Base-by-base conservation (phyloP, 78 protist species). In the Protostelium mycophagum region DNA sequence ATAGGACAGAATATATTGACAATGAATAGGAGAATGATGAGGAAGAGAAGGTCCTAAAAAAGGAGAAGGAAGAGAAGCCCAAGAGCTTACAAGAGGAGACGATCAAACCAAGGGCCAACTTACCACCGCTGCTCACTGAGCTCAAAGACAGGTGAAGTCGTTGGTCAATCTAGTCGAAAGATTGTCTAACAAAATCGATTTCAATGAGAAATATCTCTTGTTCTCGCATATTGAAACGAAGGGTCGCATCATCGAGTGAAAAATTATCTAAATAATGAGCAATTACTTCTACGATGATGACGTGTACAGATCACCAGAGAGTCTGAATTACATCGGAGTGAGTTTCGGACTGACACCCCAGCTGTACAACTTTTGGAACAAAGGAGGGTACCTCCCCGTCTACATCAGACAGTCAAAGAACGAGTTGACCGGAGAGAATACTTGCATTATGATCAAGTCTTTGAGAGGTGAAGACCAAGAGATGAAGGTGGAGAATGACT, bases 381-480 rank as follows among this genome's bases (percentile, higher is more conserved):
- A 83, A 37, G 16, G 36, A 38, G 94, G 95, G 36, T 91, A 89
- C 83, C 36, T 86, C 28, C 93, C 96, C 51, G 93, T 94, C 34
- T 94, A 94, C 91, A 9, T 99, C 86, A 90, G 99, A 0, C 96
- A 94, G 91, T 90, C 97, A 0, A n/a, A 87, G 83, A 98, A 98
- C 92, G 99, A 98, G 36, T 38, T 97, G 83, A 99, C 99, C 0
- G 99, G 99, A 35, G 99, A 99, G 94, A 97, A 97, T 93, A 91
- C 98, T 28, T 95, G 98, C 85, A 96, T 99, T 86, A 97, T 98
- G 98, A 86, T 99, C 34, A 0, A 86, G 51, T 91, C 89, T 36
- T 37, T 93, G 37, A 39, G 88, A 28, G 28, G 28, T 36, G 85
- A 35, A 0, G 85, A 85, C 5, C 35, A 36, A 16, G 36, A 35